Conservation (phyloP, 352 stramenopile genomes). For the Phytophthora boehmeriae region DNA sequence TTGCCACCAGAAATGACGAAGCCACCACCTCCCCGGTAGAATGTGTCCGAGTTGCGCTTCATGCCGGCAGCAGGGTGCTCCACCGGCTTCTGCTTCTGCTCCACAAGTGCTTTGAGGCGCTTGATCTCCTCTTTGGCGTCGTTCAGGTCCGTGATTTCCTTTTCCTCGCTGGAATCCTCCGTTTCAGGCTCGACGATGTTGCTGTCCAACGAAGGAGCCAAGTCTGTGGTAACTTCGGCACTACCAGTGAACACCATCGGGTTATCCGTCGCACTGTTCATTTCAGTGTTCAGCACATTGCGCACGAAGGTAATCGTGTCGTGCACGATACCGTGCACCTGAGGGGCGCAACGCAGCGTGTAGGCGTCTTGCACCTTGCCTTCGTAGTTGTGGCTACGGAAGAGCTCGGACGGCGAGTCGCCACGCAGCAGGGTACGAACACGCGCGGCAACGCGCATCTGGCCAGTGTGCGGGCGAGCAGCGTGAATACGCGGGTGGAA, state of each 20-base stretch:
- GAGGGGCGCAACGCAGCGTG: conserved; percentile 86
- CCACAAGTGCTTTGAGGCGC: conserved; percentile 62
- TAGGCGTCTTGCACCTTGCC: conserved; percentile 92
- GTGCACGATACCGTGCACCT: conserved; percentile 89
- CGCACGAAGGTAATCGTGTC: conserved; percentile 90
- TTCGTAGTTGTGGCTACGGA: conserved; percentile 88
- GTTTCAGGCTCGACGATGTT: conserved; percentile 17
- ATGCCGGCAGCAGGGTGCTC: conserved; percentile 56
- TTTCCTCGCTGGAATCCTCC: conserved; percentile 20
- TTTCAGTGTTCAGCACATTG: conserved; percentile 86
- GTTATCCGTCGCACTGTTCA: conserved; percentile 92
- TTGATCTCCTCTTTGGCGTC: conserved; percentile 82
- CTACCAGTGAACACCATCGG: conserved; percentile 88
- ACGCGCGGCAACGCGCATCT: conserved; percentile 78
- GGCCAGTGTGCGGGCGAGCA: conserved; percentile 78
- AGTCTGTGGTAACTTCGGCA: conserved; percentile 71
- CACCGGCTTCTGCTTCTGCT: conserved; percentile 47
- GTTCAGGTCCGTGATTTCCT: conserved; percentile 65
- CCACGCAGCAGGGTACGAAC: conserved; percentile 85
- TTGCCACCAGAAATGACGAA: conserved; percentile 92
- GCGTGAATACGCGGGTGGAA: conserved; percentile 91
- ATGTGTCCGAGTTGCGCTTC: conserved; percentile 84
- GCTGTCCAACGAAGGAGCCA: conserved; percentile 37
- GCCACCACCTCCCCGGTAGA: conserved; percentile 76
- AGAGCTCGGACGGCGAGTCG: conserved; percentile 81